phyloP scores from a whole-genome alignment of 2,329 filamentous ascomycete species.

The Tympanopsis confertula region DNA sequence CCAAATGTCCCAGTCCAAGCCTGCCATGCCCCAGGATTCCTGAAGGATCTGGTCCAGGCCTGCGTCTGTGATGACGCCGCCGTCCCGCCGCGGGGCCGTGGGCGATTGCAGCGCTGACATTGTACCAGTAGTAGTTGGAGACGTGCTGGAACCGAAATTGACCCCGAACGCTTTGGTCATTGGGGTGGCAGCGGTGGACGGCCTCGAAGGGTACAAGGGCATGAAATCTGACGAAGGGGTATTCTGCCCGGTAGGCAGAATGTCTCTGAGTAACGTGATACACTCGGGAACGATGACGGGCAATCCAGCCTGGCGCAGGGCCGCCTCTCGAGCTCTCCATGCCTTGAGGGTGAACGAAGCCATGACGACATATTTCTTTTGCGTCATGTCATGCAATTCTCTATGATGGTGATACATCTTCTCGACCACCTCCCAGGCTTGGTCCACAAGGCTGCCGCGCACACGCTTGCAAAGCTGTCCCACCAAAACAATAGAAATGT shows the following conservation, averaged over 20 bases:
- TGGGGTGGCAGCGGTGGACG: neutral
- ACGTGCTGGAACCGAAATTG: neutral
- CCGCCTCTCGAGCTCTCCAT: slow-evolving; percentile 36
- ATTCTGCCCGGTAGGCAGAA: neutral
- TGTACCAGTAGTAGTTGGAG: neutral
- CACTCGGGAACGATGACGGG: neutral
- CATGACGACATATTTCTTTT: slow-evolving; percentile 29
- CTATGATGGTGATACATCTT: slow-evolving; percentile 33
- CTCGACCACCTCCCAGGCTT: slow-evolving; percentile 36
- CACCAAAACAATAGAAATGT: slow-evolving; percentile 41
- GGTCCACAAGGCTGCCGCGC: slow-evolving; percentile 36
- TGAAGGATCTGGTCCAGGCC: neutral
- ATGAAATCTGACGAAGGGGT: neutral
- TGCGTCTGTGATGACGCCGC: neutral
- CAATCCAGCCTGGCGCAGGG: slow-evolving; percentile 15
- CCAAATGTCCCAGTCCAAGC: neutral
- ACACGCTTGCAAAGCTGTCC: slow-evolving; percentile 38
- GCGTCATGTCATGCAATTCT: slow-evolving; percentile 35
- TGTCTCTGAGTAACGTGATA: neutral
- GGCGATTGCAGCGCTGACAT: neutral
- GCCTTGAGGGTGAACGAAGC: slow-evolving; percentile 36
- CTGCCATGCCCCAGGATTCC: neutral
- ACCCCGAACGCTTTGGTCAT: neutral
- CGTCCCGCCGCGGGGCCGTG: neutral
- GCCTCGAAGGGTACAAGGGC: neutral